Evolutionary conservation across 2,329 filamentous ascomycete species (phyloP).

Genomic region (Monosporascus sp.): DNA sequence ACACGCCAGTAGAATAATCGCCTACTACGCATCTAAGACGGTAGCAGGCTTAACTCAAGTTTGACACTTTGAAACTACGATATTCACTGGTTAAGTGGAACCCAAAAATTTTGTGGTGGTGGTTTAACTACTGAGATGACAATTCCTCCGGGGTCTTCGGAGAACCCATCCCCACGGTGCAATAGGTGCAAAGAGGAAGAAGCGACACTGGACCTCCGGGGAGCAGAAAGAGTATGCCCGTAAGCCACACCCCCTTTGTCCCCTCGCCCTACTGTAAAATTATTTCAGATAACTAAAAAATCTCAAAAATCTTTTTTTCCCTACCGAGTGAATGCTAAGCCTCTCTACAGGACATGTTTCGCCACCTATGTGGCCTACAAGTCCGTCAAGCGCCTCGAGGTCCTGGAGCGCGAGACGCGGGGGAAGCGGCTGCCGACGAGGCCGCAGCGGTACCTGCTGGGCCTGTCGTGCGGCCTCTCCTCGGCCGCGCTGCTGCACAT

Average conservation of each 20-base stretch:
- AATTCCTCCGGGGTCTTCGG: constrained; percentile 9
- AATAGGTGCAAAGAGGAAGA: constrained; percentile 27
- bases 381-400: constrained; percentile 64
- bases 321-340: neutral
- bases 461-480: constrained; percentile 77
- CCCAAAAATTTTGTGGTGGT: neutral
- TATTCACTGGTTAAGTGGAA: too few relatives aligned
- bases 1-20: neutral
- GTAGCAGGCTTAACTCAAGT: too few relatives aligned
- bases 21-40: neutral
- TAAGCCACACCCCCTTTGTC: constrained; percentile 3
- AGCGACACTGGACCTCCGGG: constrained; percentile 24
- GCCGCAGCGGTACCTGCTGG: constrained; percentile 59
- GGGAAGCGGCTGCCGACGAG: constrained; percentile 15
- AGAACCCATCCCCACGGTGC: constrained; percentile 17
- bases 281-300: too few relatives aligned
- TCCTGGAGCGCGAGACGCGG: constrained; percentile 44
- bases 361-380: constrained; percentile 72
- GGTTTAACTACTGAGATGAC: constrained; percentile 7
- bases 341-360: constrained; percentile 63
- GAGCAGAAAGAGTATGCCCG: constrained; percentile 23
- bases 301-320: too few relatives aligned
- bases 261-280: too few relatives aligned
- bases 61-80: too few relatives aligned
- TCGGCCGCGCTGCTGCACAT: constrained; percentile 74